These are phyloP conservation scores for Alopecurus myosuroides DNA, from an alignment of 176 grass and related monocot species.

Conservation along the genomic window DNA sequence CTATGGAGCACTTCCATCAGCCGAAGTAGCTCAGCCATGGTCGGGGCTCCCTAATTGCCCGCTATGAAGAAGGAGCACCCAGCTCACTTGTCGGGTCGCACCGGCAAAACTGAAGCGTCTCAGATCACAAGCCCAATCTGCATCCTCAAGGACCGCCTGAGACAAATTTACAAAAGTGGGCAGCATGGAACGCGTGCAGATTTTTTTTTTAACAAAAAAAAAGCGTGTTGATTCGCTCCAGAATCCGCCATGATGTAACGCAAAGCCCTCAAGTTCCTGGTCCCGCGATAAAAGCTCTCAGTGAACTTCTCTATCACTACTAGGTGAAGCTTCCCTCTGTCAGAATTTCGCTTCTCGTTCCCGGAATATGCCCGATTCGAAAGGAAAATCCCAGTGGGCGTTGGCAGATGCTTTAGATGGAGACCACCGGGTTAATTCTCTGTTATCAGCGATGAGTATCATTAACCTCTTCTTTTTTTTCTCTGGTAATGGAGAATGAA, in stretches of 20 bases:
- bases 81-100: too few species aligned
- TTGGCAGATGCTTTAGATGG: conserved; percentile 6
- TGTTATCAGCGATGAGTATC: background rate
- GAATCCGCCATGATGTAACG: background rate
- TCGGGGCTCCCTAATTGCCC: too few species aligned
- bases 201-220: background rate
- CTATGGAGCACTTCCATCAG: too few species aligned
- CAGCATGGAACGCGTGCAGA: background rate
- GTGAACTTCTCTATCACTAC: conserved; percentile 21
- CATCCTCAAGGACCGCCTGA: background rate
- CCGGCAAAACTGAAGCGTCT: background rate
- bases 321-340: conserved; percentile 7
- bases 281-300: too few species aligned
- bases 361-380: background rate
- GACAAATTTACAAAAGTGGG: background rate
- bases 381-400: background rate
- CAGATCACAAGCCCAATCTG: background rate
- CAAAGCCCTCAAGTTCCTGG: background rate
- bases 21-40: too few species aligned
- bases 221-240: background rate
- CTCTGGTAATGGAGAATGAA: background rate
- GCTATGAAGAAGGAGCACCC: too few species aligned
- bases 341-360: background rate
- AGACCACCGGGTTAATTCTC: background rate
- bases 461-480: background rate